Evolutionary conservation across 257 asterid genomes (phyloP).

Genomic region (Solanum arcanum): DNA sequence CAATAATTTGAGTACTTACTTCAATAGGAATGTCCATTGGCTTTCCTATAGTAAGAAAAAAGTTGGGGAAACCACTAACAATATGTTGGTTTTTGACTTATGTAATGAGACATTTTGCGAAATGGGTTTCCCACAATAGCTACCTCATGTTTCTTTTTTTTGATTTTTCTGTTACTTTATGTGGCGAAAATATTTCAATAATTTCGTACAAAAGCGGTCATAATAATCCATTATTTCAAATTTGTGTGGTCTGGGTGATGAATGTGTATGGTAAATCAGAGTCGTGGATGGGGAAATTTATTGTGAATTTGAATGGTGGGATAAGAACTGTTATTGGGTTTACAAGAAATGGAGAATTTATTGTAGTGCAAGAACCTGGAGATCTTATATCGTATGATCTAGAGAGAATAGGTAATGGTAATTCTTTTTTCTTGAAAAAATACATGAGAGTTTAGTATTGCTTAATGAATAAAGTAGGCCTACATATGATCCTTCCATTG

Average conservation of each 20-base stretch:
- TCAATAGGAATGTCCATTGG: too few species aligned
- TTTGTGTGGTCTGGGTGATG: constrained; percentile 23
- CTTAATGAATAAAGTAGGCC: not conserved
- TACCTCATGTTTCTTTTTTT: too few species aligned
- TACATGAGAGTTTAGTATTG: not conserved
- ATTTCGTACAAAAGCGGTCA: too few species aligned
- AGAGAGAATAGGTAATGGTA: not conserved
- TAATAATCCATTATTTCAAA: too few species aligned
- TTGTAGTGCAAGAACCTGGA: not conserved
- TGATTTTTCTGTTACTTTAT: too few species aligned
- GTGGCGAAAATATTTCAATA: too few species aligned
- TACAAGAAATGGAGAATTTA: constrained; percentile 5
- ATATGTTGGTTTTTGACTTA: too few species aligned
- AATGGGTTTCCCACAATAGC: too few species aligned
- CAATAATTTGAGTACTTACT: too few species aligned
- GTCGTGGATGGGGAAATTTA: constrained; percentile 15
- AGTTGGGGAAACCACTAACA: too few species aligned
- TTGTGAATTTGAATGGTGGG: not conserved
- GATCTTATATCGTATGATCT: constrained; percentile 8
- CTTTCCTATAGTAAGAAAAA: too few species aligned
- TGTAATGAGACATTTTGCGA: too few species aligned
- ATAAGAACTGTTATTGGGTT: constrained; percentile 8
- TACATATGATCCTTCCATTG: not conserved
- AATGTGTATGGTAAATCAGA: constrained; percentile 10
- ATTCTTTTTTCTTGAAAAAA: not conserved